Evolutionary conservation across 2,329 filamentous ascomycete genomes (phyloP), one percentile per base, ranked within the genome.

Genomic region (Seiridium cupressi): DNA sequence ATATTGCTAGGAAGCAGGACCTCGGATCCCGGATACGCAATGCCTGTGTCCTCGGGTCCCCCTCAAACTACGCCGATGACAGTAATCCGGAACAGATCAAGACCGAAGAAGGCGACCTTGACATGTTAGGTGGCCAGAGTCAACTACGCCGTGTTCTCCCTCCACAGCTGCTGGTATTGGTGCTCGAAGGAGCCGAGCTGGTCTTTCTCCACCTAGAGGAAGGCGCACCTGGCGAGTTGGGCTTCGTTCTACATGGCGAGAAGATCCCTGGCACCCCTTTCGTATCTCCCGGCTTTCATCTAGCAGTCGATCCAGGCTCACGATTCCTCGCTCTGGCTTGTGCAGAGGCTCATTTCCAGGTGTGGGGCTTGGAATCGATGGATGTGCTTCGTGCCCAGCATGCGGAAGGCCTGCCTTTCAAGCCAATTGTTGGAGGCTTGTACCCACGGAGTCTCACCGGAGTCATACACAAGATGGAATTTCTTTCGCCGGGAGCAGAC

Each of bases 391-490:
- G 73, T 65, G 72, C 66, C 67, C 86, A 77, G 70, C 89, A 81
- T 68, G 70, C 68, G 13, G 64, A 68, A 44, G 69, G 71, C 38
- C 73, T 77, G n/a, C 69, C 76, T 63, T 73, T 91, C 60, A 73
- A 79, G 8, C 90, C 89, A 1, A 82, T 96, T 60, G 18, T 9
- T 2, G 80, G 80, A 61, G 73, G 72, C 0, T 72, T 67, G 44
- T 69, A 74, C 18, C 69, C 78, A 18, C 78, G 81, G 8, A 64
- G 73, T 8, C 78, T 92, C 6, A 83, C 87, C 6, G 93, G 91
- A 1, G 81, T 88, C n/a, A 91, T 98, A 59, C 81, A 94, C 67
- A 90, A 92, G 66, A 88, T 97, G 81, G 90, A 93, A 31, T 99
- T 98, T 64, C 80, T 99, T 3, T 86, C 90, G 61, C 91, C 93